These are phyloP conservation scores for Globisporangium rhizosaccharum DNA, from an alignment of 352 stramenopile species.

Conservation along the genomic window DNA sequence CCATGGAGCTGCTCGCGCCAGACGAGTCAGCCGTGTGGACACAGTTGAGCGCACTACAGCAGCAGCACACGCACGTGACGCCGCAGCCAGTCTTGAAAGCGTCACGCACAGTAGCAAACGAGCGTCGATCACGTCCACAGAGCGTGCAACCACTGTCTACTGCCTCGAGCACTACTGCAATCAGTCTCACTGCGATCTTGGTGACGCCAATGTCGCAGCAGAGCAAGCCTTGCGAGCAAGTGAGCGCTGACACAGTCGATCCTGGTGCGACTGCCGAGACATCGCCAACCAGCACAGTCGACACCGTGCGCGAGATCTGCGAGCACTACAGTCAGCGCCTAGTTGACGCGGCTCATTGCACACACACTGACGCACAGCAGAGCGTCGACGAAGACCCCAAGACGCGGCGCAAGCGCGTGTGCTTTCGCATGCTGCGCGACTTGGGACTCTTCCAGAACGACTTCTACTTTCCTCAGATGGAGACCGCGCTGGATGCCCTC, in stretches of 20 bases:
- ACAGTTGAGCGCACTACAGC: neutral
- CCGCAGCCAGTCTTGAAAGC: neutral
- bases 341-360: neutral
- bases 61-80: neutral
- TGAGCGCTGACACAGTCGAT: no score
- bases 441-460: slow-evolving; percentile 50
- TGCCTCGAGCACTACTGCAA: no score
- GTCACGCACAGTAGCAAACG: neutral
- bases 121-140: neutral
- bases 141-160: no score
- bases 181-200: slow-evolving; percentile 13
- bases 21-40: neutral
- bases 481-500: slow-evolving; percentile 20
- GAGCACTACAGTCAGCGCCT: slow-evolving; percentile 2
- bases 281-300: neutral
- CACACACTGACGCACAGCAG: neutral
- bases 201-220: neutral
- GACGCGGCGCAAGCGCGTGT: slow-evolving; percentile 11
- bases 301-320: slow-evolving; percentile 3
- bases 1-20: slow-evolving; percentile 2
- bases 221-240: no score
- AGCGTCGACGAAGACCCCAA: neutral
- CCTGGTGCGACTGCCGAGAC: neutral
- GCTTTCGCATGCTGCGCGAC: slow-evolving; percentile 43
- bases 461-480: slow-evolving; percentile 43